Conservation (phyloP, 176 grass and related monocot species). For the Themeda triandra region DNA sequence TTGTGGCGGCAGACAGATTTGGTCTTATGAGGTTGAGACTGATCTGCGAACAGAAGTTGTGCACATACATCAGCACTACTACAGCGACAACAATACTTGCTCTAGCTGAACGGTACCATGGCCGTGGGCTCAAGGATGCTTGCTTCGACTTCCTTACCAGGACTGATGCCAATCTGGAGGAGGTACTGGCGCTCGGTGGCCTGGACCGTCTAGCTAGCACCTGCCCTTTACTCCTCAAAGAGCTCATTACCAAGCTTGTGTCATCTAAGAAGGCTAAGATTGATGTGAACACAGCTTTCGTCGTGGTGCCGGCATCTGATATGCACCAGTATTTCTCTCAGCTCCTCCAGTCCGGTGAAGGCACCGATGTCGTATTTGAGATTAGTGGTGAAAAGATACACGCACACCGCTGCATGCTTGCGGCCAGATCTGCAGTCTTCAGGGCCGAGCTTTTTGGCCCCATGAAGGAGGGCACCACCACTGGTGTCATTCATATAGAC, state of each 20-base stretch:
- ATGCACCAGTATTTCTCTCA: conserved; percentile 15
- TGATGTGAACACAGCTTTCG: not conserved
- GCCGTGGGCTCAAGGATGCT: not conserved
- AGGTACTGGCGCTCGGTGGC: not conserved
- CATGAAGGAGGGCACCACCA: conserved; percentile 22
- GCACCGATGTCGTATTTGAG: conserved; percentile 36
- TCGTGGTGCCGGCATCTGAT: not conserved
- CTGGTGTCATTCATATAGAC: too few species aligned
- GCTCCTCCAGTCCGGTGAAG: conserved; percentile 11
- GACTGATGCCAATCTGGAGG: not conserved
- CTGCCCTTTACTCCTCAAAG: not conserved
- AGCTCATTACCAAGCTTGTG: not conserved
- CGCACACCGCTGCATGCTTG: conserved; percentile 34
- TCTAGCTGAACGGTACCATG: not conserved
- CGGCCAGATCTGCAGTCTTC: conserved; percentile 41
- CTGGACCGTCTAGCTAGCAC: conserved; percentile 19
- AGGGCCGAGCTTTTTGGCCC: conserved; percentile 30
- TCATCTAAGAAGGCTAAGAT: not conserved
- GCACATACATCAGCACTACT: not conserved
- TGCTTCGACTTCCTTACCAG: not conserved
- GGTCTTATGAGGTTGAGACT: not conserved
- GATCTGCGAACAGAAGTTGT: not conserved
- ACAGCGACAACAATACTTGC: conserved; percentile 10
- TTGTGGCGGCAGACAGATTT: too few species aligned
- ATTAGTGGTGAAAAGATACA: conserved; percentile 19